Evolutionary conservation across 1,139 yeast genomes (phyloP).

Genomic region (Pichia sp.): DNA sequence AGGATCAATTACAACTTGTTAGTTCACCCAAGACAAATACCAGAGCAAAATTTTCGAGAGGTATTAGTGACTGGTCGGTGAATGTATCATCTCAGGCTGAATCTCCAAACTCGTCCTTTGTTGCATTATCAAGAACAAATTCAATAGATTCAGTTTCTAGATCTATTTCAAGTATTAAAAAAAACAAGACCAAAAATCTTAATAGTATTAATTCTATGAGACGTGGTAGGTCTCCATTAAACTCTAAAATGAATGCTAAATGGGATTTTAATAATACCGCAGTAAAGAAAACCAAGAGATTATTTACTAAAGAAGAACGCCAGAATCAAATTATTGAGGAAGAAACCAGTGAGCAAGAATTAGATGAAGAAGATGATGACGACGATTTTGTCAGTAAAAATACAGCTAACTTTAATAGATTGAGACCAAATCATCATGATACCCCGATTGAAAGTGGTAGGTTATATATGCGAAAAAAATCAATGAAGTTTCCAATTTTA

Average conservation of each 20-base stretch:
- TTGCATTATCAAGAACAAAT: constrained; percentile 27
- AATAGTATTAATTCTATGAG: constrained; percentile 31
- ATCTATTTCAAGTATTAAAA: constrained; percentile 20
- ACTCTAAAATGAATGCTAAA: constrained; percentile 27
- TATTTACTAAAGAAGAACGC: constrained; percentile 24
- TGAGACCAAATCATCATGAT: neutral
- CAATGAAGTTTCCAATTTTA: constrained; percentile 11
- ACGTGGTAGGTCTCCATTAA: constrained; percentile 34
- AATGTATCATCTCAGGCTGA: constrained; percentile 24
- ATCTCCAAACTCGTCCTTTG: constrained; percentile 29
- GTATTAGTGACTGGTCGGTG: constrained; percentile 28
- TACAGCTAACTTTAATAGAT: neutral
- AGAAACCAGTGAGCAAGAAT: constrained; percentile 25
- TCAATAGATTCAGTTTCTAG: constrained; percentile 28
- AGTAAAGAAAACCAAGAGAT: constrained; percentile 21
- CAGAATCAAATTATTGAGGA: constrained; percentile 32
- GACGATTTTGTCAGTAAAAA: constrained; percentile 2
- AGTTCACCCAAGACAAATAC: constrained; percentile 9
- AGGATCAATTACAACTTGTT: neutral
- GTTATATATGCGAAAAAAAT: constrained; percentile 5
- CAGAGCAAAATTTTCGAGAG: constrained; percentile 24
- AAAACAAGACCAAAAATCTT: constrained; percentile 10
- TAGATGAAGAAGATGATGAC: constrained; percentile 10
- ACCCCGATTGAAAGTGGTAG: constrained; percentile 1
- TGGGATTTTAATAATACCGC: constrained; percentile 21